Evolutionary conservation across 805 yeast species (phyloP).

Genomic region (Kazachstania psychrophila): DNA sequence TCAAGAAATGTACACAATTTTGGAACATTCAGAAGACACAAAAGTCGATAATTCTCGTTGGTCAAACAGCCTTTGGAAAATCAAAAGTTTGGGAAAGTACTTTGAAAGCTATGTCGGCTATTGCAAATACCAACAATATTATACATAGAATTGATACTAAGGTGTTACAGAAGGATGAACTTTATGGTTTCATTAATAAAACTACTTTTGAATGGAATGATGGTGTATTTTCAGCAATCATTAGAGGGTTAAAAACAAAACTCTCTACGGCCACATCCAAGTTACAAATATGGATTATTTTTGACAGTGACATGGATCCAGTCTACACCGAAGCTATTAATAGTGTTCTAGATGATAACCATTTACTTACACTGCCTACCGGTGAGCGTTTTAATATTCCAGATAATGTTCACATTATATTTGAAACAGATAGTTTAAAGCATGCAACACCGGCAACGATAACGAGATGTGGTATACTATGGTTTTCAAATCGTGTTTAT

Average conservation of each 20-base stretch:
- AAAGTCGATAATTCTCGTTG: constrained; percentile 77
- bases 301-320: constrained; percentile 92
- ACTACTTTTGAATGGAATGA: constrained; percentile 89
- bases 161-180: constrained; percentile 50
- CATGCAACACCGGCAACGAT: constrained; percentile 85
- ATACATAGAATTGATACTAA: constrained; percentile 61
- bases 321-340: constrained; percentile 87
- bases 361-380: constrained; percentile 68
- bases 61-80: constrained; percentile 70
- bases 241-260: constrained; percentile 42
- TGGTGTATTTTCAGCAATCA: constrained; percentile 63
- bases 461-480: constrained; percentile 84
- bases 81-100: constrained; percentile 44
- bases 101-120: constrained; percentile 34
- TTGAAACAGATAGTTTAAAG: constrained; percentile 62
- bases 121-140: constrained; percentile 33
- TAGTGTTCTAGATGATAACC: constrained; percentile 85
- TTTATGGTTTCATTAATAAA: constrained; percentile 64
- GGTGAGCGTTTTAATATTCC: constrained; percentile 79
- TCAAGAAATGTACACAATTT: constrained; percentile 51
- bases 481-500: constrained; percentile 38
- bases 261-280: constrained; percentile 29
- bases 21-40: constrained; percentile 50
- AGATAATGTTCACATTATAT: constrained; percentile 50
- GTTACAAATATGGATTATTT: constrained; percentile 63